Base-by-base conservation (phyloP, 768 basidiomycete species). In the Russula sp. region DNA sequence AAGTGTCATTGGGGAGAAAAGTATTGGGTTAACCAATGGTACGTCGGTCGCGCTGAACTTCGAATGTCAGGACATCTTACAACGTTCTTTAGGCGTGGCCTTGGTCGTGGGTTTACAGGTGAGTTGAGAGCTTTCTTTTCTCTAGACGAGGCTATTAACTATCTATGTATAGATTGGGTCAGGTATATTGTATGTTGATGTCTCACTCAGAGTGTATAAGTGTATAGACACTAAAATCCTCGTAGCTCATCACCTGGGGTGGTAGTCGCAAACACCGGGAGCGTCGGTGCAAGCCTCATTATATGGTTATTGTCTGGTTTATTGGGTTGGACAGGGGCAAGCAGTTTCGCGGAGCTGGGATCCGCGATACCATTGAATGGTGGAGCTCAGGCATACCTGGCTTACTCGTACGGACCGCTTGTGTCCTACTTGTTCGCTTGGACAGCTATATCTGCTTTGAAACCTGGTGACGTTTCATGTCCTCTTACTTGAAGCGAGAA, bases 281-380 rank as follows among this genome's bases (percentile, higher is more conserved):
- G 89, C 67, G 90, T 94, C 0, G 96, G 95, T 11, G 90, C 93
- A 11, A 93, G 93, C 75, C 74, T 98, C 14, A 39, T 80, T 18
- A 90, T 97, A 5, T 98, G 96, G 95, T 65, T 90, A 7, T 76
- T 80, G 3, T 87, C 90, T 58, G 96, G 94, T 7, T 57, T 95
- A 25, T 76, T 98, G 10, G 91, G 83, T 7, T 98, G 95, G 96
- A 97, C 96, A 3, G 96, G 96, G 20, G 93, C 93, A 32, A 93
- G 90, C 72, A 93, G 90, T 70, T 97, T 87, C 71, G 93, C 93
- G 9, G 93, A 97, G 73, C 78, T 97, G 60, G 96, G 95, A 55
- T 87, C 86, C 46, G 88, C 89, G 42, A 91, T 96, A 70, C 93
- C 93, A 16, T 74, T 90, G 59, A 78, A 80, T 63, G 82, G 81